Conservation (phyloP, 2,329 filamentous ascomycete species). For the Aspergillus caelatus region DNA sequence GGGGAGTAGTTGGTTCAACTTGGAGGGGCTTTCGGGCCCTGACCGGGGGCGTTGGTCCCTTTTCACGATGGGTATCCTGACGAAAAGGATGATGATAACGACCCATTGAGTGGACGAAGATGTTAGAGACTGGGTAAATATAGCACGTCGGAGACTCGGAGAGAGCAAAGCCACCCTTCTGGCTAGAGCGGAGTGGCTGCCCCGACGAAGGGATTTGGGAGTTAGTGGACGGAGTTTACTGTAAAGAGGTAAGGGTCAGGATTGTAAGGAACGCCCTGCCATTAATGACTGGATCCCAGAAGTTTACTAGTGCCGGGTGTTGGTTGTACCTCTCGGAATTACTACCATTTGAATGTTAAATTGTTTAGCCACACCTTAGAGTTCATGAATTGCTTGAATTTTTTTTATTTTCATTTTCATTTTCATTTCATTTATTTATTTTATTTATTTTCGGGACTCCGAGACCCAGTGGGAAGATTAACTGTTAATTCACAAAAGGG, state of each 20-base stretch:
- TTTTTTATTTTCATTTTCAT: background rate
- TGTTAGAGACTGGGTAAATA: background rate
- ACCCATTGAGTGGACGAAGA: background rate
- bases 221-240: background rate
- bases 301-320: constrained; percentile 10
- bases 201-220: background rate
- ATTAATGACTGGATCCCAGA: constrained; percentile 7
- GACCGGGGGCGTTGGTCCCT: constrained; percentile 14
- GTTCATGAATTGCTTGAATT: constrained; percentile 6
- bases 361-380: background rate
- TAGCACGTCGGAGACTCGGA: background rate
- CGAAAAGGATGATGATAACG: constrained; percentile 7
- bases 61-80: background rate
- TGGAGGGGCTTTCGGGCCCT: constrained; percentile 16
- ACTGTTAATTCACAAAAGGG: background rate
- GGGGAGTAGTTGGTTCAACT: background rate
- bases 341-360: constrained; percentile 9
- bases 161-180: background rate
- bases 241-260: background rate
- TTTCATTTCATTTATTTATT: no score
- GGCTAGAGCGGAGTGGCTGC: background rate
- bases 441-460: background rate
- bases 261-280: constrained; percentile 8
- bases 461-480: background rate
- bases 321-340: constrained; percentile 15